Percentiles rank a stretch among this genome's conserved stretches.
Conservation (phyloP, 768 basidiomycete genomes). For the Trametes punicea region DNA sequence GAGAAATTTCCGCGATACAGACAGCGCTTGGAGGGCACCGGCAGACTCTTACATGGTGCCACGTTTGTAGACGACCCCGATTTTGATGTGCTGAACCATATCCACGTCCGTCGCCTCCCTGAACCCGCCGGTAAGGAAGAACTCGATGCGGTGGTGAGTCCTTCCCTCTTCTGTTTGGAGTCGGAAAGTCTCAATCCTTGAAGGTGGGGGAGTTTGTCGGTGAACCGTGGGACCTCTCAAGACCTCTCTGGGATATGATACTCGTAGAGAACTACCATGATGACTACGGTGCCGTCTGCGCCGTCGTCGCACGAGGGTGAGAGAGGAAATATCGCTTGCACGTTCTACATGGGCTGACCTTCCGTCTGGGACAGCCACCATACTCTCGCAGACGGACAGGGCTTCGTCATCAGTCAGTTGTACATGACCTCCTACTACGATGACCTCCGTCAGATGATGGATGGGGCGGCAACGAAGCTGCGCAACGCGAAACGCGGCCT, state of each 20-base stretch:
- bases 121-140: conserved; percentile 24
- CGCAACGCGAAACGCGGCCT: conserved; percentile 13
- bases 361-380: conserved; percentile 18
- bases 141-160: conserved; percentile 21
- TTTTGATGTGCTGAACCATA: conserved; percentile 20
- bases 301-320: conserved; percentile 21
- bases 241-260: conserved; percentile 23
- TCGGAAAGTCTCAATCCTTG: background rate
- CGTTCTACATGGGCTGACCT: background rate
- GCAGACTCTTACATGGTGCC: conserved; percentile 23
- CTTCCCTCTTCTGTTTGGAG: background rate
- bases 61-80: conserved; percentile 24
- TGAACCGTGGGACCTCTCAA: conserved; percentile 21
- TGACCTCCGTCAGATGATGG: conserved; percentile 20
- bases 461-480: conserved; percentile 3
- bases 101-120: conserved; percentile 16
- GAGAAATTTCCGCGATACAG: conserved; percentile 23
- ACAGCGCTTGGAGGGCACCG: conserved; percentile 18
- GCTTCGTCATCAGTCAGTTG: conserved; percentile 26
- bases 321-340: background rate
- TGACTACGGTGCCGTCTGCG: conserved; percentile 22
- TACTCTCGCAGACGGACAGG: conserved; percentile 25
- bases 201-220: conserved; percentile 25
- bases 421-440: conserved; percentile 26
- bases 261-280: conserved; percentile 25